Evolutionary conservation across 1,284 basidiomycete species (phyloP).

Genomic region (Irpex lacteus): DNA sequence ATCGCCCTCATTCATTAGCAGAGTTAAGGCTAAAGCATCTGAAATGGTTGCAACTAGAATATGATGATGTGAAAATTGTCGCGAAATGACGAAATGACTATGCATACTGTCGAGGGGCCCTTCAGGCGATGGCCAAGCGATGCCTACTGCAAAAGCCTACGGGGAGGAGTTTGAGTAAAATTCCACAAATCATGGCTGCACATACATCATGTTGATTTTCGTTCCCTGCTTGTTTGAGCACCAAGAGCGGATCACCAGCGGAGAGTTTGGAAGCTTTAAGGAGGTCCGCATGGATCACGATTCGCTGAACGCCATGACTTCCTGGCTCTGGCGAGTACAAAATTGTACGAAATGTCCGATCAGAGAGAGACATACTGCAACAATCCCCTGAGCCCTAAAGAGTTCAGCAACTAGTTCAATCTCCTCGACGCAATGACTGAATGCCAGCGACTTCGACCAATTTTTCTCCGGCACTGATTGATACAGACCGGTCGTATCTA

Average conservation of each 20-base stretch:
- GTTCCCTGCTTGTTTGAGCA: conserved; percentile 37
- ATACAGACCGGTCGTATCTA: no score
- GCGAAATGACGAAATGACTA: conserved; percentile 9
- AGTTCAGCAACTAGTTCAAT: background rate
- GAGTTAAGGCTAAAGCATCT: conserved; percentile 56
- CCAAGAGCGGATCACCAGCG: conserved; percentile 68
- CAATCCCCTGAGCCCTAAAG: background rate
- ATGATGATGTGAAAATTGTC: conserved; percentile 5
- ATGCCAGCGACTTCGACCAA: no score
- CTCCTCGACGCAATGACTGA: background rate
- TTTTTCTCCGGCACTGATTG: no score
- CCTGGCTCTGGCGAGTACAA: conserved; percentile 36
- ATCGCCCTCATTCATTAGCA: conserved; percentile 44
- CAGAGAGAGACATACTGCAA: conserved; percentile 36
- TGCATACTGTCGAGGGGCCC: conserved; percentile 53
- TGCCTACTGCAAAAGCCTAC: conserved; percentile 63
- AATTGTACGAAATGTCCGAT: conserved; percentile 43
- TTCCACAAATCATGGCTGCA: background rate
- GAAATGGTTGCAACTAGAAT: conserved; percentile 51
- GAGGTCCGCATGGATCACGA: conserved; percentile 64
- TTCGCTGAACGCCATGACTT: conserved; percentile 56
- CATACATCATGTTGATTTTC: conserved; percentile 20
- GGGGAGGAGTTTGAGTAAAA: background rate
- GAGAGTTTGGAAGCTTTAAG: conserved; percentile 61
- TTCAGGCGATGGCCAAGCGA: conserved; percentile 69